Base-by-base conservation (phyloP, 768 basidiomycete species). In the Tricholoma saponaceum region DNA sequence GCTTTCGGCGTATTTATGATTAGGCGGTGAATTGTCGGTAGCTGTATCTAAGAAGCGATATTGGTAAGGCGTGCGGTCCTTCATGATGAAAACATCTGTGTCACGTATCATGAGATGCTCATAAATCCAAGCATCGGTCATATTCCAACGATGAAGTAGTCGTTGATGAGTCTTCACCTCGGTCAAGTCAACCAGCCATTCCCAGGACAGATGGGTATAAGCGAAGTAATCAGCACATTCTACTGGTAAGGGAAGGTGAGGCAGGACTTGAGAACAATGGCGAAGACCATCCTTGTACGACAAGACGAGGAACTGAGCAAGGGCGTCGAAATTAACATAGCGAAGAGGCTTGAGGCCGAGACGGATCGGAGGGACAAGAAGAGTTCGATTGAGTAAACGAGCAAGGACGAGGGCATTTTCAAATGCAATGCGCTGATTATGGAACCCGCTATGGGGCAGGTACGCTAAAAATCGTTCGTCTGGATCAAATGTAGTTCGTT, bases 401-500 rank as follows among this genome's bases (percentile, higher is more conserved):
- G 90, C 79, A 52, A 93, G 79, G n/a, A 86, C 75, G 18, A 92
- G 79, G 2, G 89, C 92, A 64, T 94, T 94, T 72, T 93, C 89
- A 59, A 94, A 80, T 16, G 89, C 86, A 61, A 94, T 91, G 32
- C 90, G 85, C 72, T 93, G 90, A 69, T 91, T 93, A 70, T 93
- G 89, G 62, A 90, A 87, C 3, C 90, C 89, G 60, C 88, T 90
- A 67, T 93, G 90, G 12, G 91, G 90, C 18, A 93, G 76, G 68
- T 90, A 93, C 18, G 89, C 77, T 18, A 94, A 70, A 68, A 80
- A 93, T 53, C 67, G 74, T 59, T 76, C 76, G 12, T 69, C 56
- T 2, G 62, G 60, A 55, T 72, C 67, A 54, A 55, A 52, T n/a
- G 47, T 51, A 54, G 50, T 46, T 51, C 37, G 37, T 35, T 44